Base-by-base conservation (phyloP, 768 basidiomycete species). In the Mycena galopus region DNA sequence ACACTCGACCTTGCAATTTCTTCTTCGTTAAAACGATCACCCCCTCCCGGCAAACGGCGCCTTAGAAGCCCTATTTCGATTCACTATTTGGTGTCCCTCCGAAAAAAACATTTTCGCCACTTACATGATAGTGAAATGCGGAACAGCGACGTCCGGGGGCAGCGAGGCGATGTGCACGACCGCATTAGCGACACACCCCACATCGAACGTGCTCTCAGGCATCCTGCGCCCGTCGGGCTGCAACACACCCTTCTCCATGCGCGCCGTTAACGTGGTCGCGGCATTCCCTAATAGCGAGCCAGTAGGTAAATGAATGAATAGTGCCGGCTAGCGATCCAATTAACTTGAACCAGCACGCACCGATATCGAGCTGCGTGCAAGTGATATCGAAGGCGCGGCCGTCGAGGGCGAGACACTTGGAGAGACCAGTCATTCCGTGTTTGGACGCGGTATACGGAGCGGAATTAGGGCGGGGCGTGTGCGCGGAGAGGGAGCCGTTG, bases 291-390 rank as follows among this genome's bases (percentile, higher is more conserved):
- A 16, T 19, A 55, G 65, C 25, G 27, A 57, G 47, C 29, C 2
- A 23, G 33, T 50, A 35, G 21, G 21, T 59, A 29, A 16, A 30
- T n/a, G 11, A 33, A 12, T 23, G 3, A 14, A 14, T 37, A 59
- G 4, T 21, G 27, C 23, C 50, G 33, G 39, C 9, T 14, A 39
- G 7, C 12, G 39, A 10, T 39, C 17, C 39, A 14, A 33, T 14
- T 17, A 17, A 23, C 4, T 9, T 51, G 21, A 50, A n/a, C 3
- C 23, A 25, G 6, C 12, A 27, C 23, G 47, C 56, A 91, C 94
- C 95, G 57, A 96, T 94, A 79, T 96, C 95, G 58, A 96, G 88
- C 78, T 96, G 94, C 2, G 92, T 93, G 77, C 89, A 90, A 4
- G 94, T 89, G 65, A 97, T 95, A 77, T 90, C 86, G 79, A 89